Percentiles rank a stretch among this genome's conserved stretches.
These are phyloP conservation scores for Polychaeton citri DNA, from an alignment of 2,329 filamentous ascomycete genomes.

Conservation along the genomic window DNA sequence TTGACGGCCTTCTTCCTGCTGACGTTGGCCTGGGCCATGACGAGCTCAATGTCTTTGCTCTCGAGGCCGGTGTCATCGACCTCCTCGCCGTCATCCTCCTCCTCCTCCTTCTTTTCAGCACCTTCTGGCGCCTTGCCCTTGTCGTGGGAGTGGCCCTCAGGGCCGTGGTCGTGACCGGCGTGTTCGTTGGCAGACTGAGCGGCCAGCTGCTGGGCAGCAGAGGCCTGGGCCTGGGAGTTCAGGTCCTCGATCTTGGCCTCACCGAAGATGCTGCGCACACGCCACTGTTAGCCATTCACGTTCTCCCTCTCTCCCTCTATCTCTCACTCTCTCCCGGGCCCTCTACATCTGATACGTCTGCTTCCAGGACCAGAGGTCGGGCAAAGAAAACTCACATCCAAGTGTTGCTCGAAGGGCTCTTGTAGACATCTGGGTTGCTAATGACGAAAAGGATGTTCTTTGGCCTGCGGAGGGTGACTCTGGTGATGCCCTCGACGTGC, in stretches of 20 bases:
- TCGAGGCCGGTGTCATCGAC: constrained; percentile 89
- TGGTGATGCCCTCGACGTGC: constrained; percentile 92
- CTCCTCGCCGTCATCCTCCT: constrained; percentile 89
- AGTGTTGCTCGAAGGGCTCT: constrained; percentile 97
- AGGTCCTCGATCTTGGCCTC: constrained; percentile 99
- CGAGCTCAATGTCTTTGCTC: constrained; percentile 98
- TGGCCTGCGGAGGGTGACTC: constrained; percentile 91
- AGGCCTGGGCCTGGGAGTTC: constrained; percentile 94
- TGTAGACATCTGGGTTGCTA: constrained; percentile 99
- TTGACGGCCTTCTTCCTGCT: constrained; percentile 98
- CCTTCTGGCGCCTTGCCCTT: constrained; percentile 56
- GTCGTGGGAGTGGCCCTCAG: constrained; percentile 55
- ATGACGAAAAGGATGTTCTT: constrained; percentile 99
- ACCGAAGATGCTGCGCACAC: constrained; percentile 69
- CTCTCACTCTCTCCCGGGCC: neutral
- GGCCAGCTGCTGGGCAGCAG: constrained; percentile 88
- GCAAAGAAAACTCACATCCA: constrained; percentile 65
- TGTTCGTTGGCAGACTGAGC: constrained; percentile 56
- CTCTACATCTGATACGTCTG: neutral
- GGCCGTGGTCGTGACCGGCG: constrained; percentile 58
- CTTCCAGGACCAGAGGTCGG: neutral
- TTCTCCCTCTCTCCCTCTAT: neutral
- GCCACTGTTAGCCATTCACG: neutral
- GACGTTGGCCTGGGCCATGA: constrained; percentile 95
- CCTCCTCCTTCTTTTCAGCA: constrained; percentile 47